Conservation (phyloP, 441 rosid genomes). For the Syzygium syzygioides region DNA sequence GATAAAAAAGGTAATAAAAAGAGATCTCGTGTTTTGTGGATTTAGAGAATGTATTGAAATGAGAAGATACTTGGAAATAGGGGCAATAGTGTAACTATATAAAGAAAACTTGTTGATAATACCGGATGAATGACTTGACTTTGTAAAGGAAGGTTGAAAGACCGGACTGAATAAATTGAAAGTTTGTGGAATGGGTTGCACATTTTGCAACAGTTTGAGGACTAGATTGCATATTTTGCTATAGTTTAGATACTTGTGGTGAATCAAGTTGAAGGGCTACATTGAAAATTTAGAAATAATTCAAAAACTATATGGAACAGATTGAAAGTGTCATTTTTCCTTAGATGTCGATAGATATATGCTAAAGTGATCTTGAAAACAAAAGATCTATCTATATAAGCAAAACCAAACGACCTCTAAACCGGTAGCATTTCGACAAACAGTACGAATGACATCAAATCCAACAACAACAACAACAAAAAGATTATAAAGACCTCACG, state of each 20-base stretch:
- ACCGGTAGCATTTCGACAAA: not conserved
- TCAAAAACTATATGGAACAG: accelerated
- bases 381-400: not conserved
- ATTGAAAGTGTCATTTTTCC: not conserved
- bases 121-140: accelerated
- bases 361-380: not conserved
- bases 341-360: not conserved
- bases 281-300: not conserved
- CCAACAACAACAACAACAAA: not conserved
- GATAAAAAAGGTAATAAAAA: not conserved
- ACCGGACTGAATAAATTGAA: not conserved
- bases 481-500: not conserved
- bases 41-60: not conserved
- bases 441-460: not conserved
- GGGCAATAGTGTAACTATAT: too few relatives aligned
- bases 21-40: not conserved
- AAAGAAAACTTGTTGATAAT: not conserved
- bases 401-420: not conserved
- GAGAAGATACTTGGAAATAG: not conserved
- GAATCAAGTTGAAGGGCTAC: not conserved
- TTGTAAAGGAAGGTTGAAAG: not conserved
- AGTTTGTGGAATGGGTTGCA: not conserved
- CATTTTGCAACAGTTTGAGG: accelerated
- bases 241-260: not conserved
- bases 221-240: not conserved